Evolutionary conservation across 768 basidiomycete genomes (phyloP).

Genomic region (Pluteus cervinus): DNA sequence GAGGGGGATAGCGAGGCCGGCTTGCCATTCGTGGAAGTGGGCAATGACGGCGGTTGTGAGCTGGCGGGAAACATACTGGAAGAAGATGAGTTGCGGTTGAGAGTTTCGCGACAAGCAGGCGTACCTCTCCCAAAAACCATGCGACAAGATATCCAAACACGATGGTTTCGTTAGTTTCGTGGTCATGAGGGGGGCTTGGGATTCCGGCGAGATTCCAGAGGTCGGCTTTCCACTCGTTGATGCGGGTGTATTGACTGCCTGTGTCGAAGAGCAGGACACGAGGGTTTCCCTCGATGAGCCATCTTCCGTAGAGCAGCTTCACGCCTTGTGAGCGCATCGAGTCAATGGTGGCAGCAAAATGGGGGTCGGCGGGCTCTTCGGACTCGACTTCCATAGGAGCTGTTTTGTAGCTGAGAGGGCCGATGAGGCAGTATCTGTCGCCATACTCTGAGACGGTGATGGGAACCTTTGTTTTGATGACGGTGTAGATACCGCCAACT

Average conservation of each 20-base stretch:
- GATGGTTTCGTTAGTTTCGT: conserved; percentile 98
- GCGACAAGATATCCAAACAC: conserved; percentile 97
- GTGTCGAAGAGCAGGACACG: conserved; percentile 95
- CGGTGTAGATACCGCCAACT: conserved; percentile 98
- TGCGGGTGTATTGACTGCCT: conserved; percentile 73
- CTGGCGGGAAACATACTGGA: conserved; percentile 76
- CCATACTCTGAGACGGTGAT: conserved; percentile 96
- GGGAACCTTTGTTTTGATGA: conserved; percentile 99
- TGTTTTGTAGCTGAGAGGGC: conserved; percentile 96
- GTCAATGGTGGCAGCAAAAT: conserved; percentile 70
- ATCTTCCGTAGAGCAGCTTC: conserved; percentile 92
- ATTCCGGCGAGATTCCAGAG: conserved; percentile 99
- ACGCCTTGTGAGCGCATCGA: conserved; percentile 86
- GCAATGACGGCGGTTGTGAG: conserved; percentile 84
- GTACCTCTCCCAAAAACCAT: conserved; percentile 98
- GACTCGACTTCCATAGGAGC: conserved; percentile 99
- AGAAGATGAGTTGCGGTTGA: conserved; percentile 6
- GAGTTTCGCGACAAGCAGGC: conserved; percentile 18
- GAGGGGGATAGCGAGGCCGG: conserved; percentile 89
- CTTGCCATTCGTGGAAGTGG: conserved; percentile 99
- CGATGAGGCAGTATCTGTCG: conserved; percentile 92
- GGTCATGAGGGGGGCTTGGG: conserved; percentile 92
- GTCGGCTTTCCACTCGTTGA: conserved; percentile 99
- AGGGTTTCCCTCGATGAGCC: conserved; percentile 97
- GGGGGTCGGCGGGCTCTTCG: conserved; percentile 79